phyloP scores from a whole-genome alignment of 306 rosid genomes.

The Aeschynomene evenia region DNA sequence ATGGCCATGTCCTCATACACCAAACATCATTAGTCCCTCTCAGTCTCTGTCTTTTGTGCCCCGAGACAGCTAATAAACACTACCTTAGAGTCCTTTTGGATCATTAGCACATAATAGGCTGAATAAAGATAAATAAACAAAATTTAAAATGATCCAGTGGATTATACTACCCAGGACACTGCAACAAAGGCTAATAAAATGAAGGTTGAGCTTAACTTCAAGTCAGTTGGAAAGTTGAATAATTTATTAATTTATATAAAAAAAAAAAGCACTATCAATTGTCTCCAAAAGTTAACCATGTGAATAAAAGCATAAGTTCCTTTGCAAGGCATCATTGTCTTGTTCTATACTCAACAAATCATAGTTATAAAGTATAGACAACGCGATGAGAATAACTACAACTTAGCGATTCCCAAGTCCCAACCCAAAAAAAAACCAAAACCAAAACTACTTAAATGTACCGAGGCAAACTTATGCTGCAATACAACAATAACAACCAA shows the following conservation, averaged over 20 bases:
- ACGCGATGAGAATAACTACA: not conserved
- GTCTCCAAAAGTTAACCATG: constrained; percentile 5
- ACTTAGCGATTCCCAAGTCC: constrained; percentile 5
- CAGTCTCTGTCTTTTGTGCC: too few species aligned
- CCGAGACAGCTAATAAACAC: too few species aligned
- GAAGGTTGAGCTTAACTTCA: constrained; percentile 17
- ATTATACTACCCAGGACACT: not conserved
- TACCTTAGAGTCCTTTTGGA: not conserved
- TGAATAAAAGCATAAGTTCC: constrained; percentile 7
- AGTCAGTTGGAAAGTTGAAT: not conserved
- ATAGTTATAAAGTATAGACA: not conserved
- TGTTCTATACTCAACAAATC: not conserved
- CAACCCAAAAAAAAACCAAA: constrained; percentile 9
- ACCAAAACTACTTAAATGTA: not conserved
- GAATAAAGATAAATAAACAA: too few species aligned
- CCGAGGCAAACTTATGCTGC: not conserved
- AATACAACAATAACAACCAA: not conserved
- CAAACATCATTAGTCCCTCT: too few species aligned
- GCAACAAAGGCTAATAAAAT: constrained; percentile 12
- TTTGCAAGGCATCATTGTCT: not conserved
- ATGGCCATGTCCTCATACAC: too few species aligned
- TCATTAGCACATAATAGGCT: constrained; percentile 7
- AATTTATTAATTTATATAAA: not conserved
- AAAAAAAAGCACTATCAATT: not conserved
- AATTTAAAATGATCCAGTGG: too few species aligned